phyloP scores from a whole-genome alignment of 1,284 basidiomycete genomes.

The Uromyces viciae-fabae region DNA sequence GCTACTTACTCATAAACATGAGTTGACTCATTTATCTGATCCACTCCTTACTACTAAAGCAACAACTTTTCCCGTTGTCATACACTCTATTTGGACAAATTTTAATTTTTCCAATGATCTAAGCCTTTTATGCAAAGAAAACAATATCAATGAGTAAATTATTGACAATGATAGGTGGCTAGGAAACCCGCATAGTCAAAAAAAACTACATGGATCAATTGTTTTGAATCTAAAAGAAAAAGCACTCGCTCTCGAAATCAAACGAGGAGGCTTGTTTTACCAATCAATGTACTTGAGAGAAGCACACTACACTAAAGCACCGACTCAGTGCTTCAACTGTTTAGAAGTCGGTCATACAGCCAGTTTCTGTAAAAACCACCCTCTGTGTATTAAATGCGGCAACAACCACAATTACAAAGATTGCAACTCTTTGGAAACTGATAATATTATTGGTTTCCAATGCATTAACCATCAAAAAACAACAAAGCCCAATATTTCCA shows the following conservation, averaged over 20 bases:
- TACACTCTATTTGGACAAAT: not conserved
- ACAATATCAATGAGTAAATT: not conserved
- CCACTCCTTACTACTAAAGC: not conserved
- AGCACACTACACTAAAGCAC: too few relatives aligned
- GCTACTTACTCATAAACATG: not conserved
- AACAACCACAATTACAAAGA: not conserved
- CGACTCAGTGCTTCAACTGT: too few relatives aligned
- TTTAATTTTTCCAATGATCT: not conserved
- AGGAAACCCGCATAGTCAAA: not conserved
- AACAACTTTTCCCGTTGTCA: not conserved
- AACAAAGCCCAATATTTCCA: not conserved
- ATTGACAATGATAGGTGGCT: not conserved
- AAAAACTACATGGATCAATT: not conserved
- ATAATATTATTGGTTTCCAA: not conserved
- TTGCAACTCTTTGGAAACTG: not conserved
- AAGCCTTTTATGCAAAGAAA: not conserved
- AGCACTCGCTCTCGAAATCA: not conserved
- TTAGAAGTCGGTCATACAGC: not conserved
- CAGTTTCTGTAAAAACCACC: not conserved
- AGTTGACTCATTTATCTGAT: not conserved
- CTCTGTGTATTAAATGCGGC: too few relatives aligned
- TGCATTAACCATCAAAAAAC: not conserved
- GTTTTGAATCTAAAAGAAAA: not conserved
- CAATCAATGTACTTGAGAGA: not conserved
- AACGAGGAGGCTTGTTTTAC: not conserved